Evolutionary conservation across 73 alveolate species (phyloP), one percentile per base, ranked within the genome.

Genomic region (Tetrahymena malaccensis): DNA sequence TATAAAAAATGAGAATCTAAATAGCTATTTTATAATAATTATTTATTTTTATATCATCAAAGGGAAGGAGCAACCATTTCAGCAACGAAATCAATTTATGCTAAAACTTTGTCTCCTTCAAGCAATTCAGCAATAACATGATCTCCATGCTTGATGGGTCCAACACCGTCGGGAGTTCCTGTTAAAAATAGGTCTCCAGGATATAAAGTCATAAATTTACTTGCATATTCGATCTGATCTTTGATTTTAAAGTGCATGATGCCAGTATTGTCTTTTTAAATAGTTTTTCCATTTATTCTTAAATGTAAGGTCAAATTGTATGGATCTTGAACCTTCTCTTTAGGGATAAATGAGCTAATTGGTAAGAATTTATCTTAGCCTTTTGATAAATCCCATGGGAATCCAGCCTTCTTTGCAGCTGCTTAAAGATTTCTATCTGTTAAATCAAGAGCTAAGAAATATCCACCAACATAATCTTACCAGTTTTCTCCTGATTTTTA

Each of bases 101-200:
- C 89, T 70, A 70, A 70, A 70, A 70, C 89, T 0, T 70, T 70
- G 17, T 70, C 89, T 25, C 89, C 89, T 27, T 70, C 89, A 27
- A 70, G 37, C 7, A 70, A 31, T 70, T 70, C 89, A n/a, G 89
- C 97, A 43, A 13, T 70, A n/a, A 95, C 44, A 19, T 95, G 40
- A 93, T 98, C 99, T n/a, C 98, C 98, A 19, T 55, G 83, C n/a
- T 96, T 95, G 37, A 98, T 94, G 10, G 98, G 99, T 27, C 99
- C 99, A 4, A 97, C 97, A 10, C 99, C 98, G 38, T 94, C 97
- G 0, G 99, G 99, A 43, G 99, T 98, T 3, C 99, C 99, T 10
- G 99, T 98, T 93, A 97, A 85, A 10, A 98, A 34, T 93, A 98
- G 84, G 58, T 98, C 99, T 21, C 99, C 99, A 35, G 96, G 98